Base-by-base conservation (phyloP, 768 basidiomycete species). In the Pleurotus eryngii region DNA sequence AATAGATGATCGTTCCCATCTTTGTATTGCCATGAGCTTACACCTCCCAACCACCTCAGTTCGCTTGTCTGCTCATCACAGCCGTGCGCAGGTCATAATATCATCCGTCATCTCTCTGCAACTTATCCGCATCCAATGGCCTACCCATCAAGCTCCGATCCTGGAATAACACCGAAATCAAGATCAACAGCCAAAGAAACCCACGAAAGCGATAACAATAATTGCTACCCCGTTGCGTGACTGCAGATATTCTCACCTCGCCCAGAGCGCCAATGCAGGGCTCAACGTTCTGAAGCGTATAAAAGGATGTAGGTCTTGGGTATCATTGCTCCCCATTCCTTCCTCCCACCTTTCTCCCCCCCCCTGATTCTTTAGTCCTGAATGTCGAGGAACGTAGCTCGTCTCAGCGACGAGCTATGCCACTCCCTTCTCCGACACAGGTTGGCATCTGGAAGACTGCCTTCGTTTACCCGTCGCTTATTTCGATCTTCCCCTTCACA, bases 121-220 rank as follows among this genome's bases (percentile, higher is more conserved):
- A 42, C 20, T 37, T 37, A 22, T 17, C 22, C 5, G 38, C 26
- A 39, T 39, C n/a, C 39, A 40, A 26, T 37, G 39, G 51, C 38
- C 51, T 54, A n/a, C 51, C 51, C 51, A 54, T 54, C 51, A 54
- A 54, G 51, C 15, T 54, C 51, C 51, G 51, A 50, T 27, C 49
- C 49, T 54, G 51, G 38, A 54, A 42, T 54, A 54, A 40, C 38
- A 22, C 51, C 51, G 51, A 39, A 35, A 54, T 54, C 51, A 30
- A 54, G 51, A 54, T 54, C 42, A 38, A 20, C 22, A 42, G 35
- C 18, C 39, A n/a, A 40, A 18, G 15, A 5, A 37, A 37, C 39
- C 22, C 39, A 42, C 37, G 39, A 42, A 54, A 24, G 51, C 43
- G 51, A 54, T 54, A 54, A 54, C 51, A 39, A 54, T 54, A 54